Evolutionary conservation across 768 basidiomycete genomes (phyloP).

Genomic region (Naganishia vaughanmartiniae): DNA sequence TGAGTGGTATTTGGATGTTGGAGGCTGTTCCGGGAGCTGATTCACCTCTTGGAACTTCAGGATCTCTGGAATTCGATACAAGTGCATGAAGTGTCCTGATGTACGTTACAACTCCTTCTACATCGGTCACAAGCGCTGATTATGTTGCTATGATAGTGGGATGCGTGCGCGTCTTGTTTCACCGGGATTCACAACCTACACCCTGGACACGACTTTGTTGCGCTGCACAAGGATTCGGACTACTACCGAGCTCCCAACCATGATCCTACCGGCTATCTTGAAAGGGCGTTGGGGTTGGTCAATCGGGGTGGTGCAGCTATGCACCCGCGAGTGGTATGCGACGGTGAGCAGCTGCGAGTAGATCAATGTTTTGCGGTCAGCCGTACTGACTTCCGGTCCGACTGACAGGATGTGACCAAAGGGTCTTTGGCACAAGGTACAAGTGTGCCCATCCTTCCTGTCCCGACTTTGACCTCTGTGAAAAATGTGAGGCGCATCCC

Average conservation of each 20-base stretch:
- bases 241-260: not conserved
- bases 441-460: slow-evolving; percentile 52
- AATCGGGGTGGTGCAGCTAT: not conserved
- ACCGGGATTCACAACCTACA: slow-evolving; percentile 37
- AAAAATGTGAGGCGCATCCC: slow-evolving; percentile 47
- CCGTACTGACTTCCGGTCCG: not conserved
- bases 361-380: too few relatives aligned
- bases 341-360: slow-evolving; percentile 31
- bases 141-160: slow-evolving; percentile 38
- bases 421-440: slow-evolving; percentile 44
- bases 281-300: slow-evolving; percentile 6
- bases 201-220: slow-evolving; percentile 46
- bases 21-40: not conserved
- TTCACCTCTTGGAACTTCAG: slow-evolving; percentile 22
- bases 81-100: slow-evolving; percentile 50
- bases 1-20: not conserved
- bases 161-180: slow-evolving; percentile 43
- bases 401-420: slow-evolving; percentile 38
- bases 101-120: slow-evolving; percentile 14
- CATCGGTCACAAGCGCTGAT: not conserved
- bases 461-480: slow-evolving; percentile 52
- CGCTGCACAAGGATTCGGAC: slow-evolving; percentile 35
- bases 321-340: slow-evolving; percentile 45
- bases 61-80: slow-evolving; percentile 48
- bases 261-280: not conserved